Evolutionary conservation across 23 red algal species (phyloP), one percentile per base, ranked within the genome.

Genomic region (Pyropia haitanensis): DNA sequence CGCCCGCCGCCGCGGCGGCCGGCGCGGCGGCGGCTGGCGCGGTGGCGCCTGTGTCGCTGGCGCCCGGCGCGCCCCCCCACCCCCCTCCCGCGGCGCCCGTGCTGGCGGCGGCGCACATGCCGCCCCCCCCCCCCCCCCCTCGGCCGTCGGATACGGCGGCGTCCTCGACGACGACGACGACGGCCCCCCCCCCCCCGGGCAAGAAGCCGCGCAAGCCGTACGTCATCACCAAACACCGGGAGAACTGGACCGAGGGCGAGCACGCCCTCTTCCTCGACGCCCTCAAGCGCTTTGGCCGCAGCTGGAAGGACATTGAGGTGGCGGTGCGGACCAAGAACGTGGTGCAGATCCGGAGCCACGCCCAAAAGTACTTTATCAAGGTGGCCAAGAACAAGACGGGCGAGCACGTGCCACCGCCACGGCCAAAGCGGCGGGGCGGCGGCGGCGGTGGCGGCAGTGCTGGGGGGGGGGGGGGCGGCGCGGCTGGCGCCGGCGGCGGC

Each of bases 331-430:
- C 85, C 51, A 96, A 96, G 71, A 90, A 81, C 58, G 74, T 96
- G 14, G 81, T 90, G 44, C 83, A 96, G 92, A 96, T 96, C 54
- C 82, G 92, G 51, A 83, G 76, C 23, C 92, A 96, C 56, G 92
- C 92, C 17, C 92, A 96, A 62, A 96, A 96, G 54, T 96, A 96
- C 56, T 96, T 96, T 79, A 39, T 96, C 39, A 96, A 96, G 64
- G 77, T 96, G 15, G 76, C 82, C 22, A 88, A 89, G 68, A 75
- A 84, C 61, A 80, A 90, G 39, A 76, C 74, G n/a, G 73, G 80
- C 12, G 92, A 83, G 56, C 70, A 68, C 49, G 77, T 96, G 25
- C 92, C 92, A 0, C 92, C 92, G 22, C 83, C 92, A 9, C 63
- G 92, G 55, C 81, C 66, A 2, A 95, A 86, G 73, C 55, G 89